A percentile compares a stretch with the other conserved stretches of the same genome.
These are phyloP conservation scores for Pythium plurisporium DNA, from an alignment of 352 stramenopile genomes.

Conservation along the genomic window DNA sequence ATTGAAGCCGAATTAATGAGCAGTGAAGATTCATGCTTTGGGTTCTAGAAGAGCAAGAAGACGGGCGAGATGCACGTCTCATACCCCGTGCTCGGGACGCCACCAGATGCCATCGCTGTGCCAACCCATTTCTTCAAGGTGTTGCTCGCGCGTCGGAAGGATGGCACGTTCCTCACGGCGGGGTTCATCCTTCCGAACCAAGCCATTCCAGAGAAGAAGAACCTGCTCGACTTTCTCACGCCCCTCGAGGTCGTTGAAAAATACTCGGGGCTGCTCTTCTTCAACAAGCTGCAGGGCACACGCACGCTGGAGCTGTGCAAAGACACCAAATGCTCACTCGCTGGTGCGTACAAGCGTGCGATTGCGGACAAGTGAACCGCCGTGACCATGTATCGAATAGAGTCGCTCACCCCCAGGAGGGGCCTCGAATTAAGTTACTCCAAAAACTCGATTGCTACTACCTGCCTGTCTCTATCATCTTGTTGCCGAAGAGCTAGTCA, in stretches of 20 bases:
- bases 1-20: too few species aligned
- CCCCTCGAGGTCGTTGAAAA: slow-evolving; percentile 91
- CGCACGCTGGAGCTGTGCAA: slow-evolving; percentile 55
- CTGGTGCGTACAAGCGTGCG: slow-evolving; percentile 39
- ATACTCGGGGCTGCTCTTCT: slow-evolving; percentile 91
- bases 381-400: too few species aligned
- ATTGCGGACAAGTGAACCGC: slow-evolving; percentile 14
- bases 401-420: neutral
- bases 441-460: neutral
- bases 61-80: slow-evolving; percentile 57
- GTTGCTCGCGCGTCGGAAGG: slow-evolving; percentile 58
- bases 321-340: slow-evolving; percentile 61
- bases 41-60: slow-evolving; percentile 43
- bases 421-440: slow-evolving; percentile 13
- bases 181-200: slow-evolving; percentile 95
- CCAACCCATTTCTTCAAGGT: slow-evolving; percentile 98
- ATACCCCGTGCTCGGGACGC: slow-evolving; percentile 81
- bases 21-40: neutral
- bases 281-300: slow-evolving; percentile 70
- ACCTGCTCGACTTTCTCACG: slow-evolving; percentile 83
- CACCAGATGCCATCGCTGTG: slow-evolving; percentile 85
- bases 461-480: neutral
- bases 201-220: slow-evolving; percentile 66
- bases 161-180: slow-evolving; percentile 67
- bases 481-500: neutral